A percentile compares a stretch with the other conserved stretches of the same genome.
Evolutionary conservation across 768 basidiomycete genomes (phyloP).

Genomic region (Lenzites betulinus): DNA sequence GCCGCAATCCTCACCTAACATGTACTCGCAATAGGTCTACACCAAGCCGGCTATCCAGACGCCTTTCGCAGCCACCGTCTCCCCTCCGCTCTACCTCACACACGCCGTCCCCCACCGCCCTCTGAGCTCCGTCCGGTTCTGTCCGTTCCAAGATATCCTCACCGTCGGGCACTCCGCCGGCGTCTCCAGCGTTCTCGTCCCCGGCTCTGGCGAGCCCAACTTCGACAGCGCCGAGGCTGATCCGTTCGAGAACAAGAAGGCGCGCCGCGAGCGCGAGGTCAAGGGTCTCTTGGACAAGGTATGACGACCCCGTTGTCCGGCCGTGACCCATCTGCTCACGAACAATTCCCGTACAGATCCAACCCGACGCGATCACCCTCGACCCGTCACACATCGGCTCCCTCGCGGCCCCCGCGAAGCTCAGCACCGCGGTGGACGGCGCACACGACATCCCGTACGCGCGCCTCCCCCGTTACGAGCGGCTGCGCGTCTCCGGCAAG

Average conservation of each 20-base stretch:
- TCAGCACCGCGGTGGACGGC: conserved; percentile 52
- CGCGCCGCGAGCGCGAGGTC: conserved; percentile 88
- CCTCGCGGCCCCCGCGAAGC: conserved; percentile 59
- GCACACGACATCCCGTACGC: conserved; percentile 59
- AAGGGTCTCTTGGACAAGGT: conserved; percentile 86
- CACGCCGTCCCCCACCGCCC: conserved; percentile 83
- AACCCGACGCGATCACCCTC: conserved; percentile 88
- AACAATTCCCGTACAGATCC: conserved; percentile 53
- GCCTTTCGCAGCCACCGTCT: conserved; percentile 45
- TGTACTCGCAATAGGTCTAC: conserved; percentile 59
- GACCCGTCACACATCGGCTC: conserved; percentile 77
- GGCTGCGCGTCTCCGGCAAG: conserved; percentile 73
- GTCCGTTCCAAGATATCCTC: conserved; percentile 86
- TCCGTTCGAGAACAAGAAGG: conserved; percentile 85
- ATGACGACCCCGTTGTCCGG: conserved; percentile 9
- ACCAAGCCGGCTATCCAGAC: conserved; percentile 64
- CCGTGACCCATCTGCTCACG: background rate
- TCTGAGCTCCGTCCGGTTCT: conserved; percentile 75
- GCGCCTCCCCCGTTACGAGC: conserved; percentile 76
- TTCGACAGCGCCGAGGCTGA: conserved; percentile 94
- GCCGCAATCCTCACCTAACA: background rate
- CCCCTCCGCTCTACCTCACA: conserved; percentile 87
- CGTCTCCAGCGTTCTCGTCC: conserved; percentile 84
- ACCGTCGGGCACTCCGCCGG: conserved; percentile 78
- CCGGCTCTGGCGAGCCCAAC: conserved; percentile 92